These are phyloP conservation scores for Proliferodiscus dingleyae DNA, from an alignment of 2,329 filamentous ascomycete species.

Conservation along the genomic window DNA sequence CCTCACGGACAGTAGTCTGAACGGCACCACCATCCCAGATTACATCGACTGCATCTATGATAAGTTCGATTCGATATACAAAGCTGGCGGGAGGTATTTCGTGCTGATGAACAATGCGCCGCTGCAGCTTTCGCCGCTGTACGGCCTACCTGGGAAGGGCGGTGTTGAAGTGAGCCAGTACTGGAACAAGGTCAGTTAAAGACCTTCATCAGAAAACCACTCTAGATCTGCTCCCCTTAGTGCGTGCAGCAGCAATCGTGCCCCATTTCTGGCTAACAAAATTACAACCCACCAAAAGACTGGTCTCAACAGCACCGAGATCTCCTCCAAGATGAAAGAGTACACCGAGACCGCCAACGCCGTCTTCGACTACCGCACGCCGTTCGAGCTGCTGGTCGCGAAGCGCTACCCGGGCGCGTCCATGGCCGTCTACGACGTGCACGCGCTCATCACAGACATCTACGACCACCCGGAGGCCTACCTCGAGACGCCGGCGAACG, in stretches of 20 bases:
- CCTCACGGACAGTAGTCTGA: constrained; percentile 56
- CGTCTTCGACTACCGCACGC: constrained; percentile 45
- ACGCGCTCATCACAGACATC: constrained; percentile 61
- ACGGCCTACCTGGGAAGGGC: constrained; percentile 45
- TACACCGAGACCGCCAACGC: constrained; percentile 47
- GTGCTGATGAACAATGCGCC: constrained; percentile 67
- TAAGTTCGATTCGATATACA: constrained; percentile 58
- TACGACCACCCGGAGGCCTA: constrained; percentile 55
- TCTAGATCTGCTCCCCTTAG: neutral
- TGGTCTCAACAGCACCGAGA: constrained; percentile 42
- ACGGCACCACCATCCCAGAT: constrained; percentile 54
- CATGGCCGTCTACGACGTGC: constrained; percentile 63
- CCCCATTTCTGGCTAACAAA: neutral
- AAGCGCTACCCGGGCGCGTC: constrained; percentile 52
- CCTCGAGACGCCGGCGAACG: constrained; percentile 58
- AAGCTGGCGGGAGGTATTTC: constrained; percentile 62
- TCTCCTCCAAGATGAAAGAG: constrained; percentile 43
- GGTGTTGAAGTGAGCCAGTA: constrained; percentile 40
- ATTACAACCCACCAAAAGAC: constrained; percentile 33
- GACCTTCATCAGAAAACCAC: neutral
- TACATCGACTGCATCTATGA: constrained; percentile 66
- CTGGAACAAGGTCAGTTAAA: constrained; percentile 36
- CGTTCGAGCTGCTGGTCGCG: constrained; percentile 40
- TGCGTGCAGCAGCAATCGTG: too few relatives aligned
- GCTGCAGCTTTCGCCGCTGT: constrained; percentile 62